Base-by-base conservation (phyloP, 2,329 filamentous ascomycete genomes). In the Bipolaris oryzae region DNA sequence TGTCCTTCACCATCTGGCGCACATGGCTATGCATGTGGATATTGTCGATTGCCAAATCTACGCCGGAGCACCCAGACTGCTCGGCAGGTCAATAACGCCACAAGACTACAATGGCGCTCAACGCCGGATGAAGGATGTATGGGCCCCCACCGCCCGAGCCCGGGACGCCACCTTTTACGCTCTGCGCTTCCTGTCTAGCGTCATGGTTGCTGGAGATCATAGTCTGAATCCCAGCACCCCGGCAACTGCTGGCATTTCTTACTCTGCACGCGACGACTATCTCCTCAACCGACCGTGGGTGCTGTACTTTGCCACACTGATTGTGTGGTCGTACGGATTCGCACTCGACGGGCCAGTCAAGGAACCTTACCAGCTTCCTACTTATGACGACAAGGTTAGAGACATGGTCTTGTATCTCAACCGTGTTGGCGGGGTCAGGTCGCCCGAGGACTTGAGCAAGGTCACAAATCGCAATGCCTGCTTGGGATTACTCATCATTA, bases 1-100 rank as follows among this genome's bases (percentile, higher is more conserved):
- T 2, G 94, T 96, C 25, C 81, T 98, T 42, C 93, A 98, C 72
- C 92, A 96, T 68, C 81, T 99, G 11, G 95, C 95, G 0, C 95
- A 98, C 75, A 97, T 99, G 91, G 92, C 92, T 3, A 96, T 96
- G 85, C 92, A 98, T 71, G 92, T 96, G 21, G 94, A 98, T 71
- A 92, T 98, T 51, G 91, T 96, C n/a, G 94, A 98, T 74, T 94
- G 92, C 69, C 94, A 98, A 77, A 96, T 98, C 63, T 97, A 95
- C 74, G 95, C 94, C 5, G 88, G 93, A 7, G 92, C 94, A 1
- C 91, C 89, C 66, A 85, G 93, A 28, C 83, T 97, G 2, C 85
- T 98, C 3, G 94, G 95, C 20, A 87, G 94, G 44, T 88, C 89
- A 0, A 96, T 98, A 58, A 92, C 91, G 1, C 82, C 86, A 1